Base-by-base conservation (phyloP, 192 early-diverging fungal genomes). In the Backusella mclennaniae region DNA sequence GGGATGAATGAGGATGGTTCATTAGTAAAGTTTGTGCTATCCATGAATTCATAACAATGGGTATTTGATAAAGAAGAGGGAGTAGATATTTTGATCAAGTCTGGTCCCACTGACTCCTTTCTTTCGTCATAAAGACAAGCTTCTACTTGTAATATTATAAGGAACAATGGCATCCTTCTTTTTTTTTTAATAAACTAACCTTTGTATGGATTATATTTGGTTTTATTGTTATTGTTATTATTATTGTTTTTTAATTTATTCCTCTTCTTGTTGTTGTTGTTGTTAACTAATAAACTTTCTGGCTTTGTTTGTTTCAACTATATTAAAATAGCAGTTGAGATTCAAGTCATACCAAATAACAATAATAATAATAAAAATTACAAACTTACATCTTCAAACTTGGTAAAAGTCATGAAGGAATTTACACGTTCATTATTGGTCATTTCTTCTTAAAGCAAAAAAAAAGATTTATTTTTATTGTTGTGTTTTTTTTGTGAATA, bases 161-260 rank as follows among this genome's bases (percentile, higher is more conserved):
- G 56, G 56, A 63, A 29, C 21, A 63, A 63, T 63, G 26, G 4
- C 21, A 4, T 29, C 56, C 21, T 63, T 29, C 56, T 8, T 63
- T 63, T 63, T 29, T 26, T 26, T 26, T 63, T 63, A 63, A 63
- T 63, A 63, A 29, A 63, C 56, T 63, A 63, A 63, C 56, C 56
- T 63, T 63, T 63, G 56, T 63, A 63, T 23, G 56, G 56, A 29
- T 29, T 63, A 29, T 63, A 63, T 63, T 63, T 59, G 56, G 26
- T 23, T 59, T 59, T 59, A 26, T 59, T 56, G 21, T 56, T 56
- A 21, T 56, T 56, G 53, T 56, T 56, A 56, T 56, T 56, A n/a
- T 56, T 56, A n/a, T 56, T 63, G 26, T 63, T 63, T 63, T 63
- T 63, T 63, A 63, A 63, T 63, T 63, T 63, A 63, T 63, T 63